Evolutionary conservation across 139 green algal genomes (phyloP), one percentile per base, ranked within the genome.

Genomic region (Chlamydomonas eustigma): DNA sequence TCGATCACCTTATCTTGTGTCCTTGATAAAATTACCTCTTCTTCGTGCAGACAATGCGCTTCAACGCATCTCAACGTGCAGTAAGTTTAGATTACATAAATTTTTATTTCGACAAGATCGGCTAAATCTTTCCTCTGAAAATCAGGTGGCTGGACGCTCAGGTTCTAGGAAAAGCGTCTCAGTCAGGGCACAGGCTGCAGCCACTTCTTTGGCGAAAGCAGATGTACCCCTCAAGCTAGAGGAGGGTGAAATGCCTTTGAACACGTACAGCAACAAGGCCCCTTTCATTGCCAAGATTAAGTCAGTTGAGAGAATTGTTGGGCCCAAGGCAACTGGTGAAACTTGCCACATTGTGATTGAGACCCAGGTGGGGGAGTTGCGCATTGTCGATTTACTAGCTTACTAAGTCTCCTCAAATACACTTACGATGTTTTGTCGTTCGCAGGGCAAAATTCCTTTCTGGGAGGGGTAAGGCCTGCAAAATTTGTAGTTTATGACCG

Each of bases 281-380:
- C 92, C 94, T n/a, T 97, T 96, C 90, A 92, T 86, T 39, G 93
- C 69, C 68, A 95, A 88, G 72, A 52, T 99, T 44, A 87, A 88
- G 74, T 95, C 86, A 12, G 95, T 98, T 65, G 90, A 99, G 90
- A 83, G 83, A 64, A 98, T 99, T 77, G 92, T 96, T 1, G 96
- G 96, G 74, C 93, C 96, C 78, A 98, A 99, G 81, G 86, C 88
- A 50, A 95, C 93, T n/a, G 93, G 93, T 72, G 92, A 98, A 88
- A 97, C 94, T 35, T 96, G 84, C 84, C 90, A 99, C 92, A 98
- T 99, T 79, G 88, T 99, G 79, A 95, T 99, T 79, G 87, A 99
- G 79, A 97, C 94, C 18, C 4, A 44, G 4, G 65, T 72, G 65
- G 4, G 33, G 28, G n/a, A n/a, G n/a, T n/a, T n/a, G n/a, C n/a